Base-by-base conservation (phyloP, 2,329 filamentous ascomycete species). In the Lasiodiplodia sp. region DNA sequence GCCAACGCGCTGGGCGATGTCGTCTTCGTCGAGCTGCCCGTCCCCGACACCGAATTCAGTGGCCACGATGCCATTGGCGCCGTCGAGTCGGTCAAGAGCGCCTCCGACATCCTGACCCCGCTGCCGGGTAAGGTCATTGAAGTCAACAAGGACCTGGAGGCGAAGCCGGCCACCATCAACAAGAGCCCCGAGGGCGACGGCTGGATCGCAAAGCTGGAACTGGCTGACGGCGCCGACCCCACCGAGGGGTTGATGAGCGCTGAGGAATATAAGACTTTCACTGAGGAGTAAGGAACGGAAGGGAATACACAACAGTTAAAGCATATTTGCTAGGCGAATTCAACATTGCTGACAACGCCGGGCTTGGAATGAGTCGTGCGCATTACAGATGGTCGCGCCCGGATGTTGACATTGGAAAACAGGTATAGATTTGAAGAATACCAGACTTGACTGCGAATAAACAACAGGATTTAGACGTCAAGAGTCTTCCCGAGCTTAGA, bases 21-120 rank as follows among this genome's bases (percentile, higher is more conserved):
- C 69, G 95, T 99, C 78, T 99, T 92, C 84, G 94, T 98, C 76
- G 96, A 99, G 86, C 91, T 99, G 37, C 96, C 96, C 68, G 85
- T 90, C 73, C 78, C 86, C 68, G 91, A 89, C 72, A 84, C 90
- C 74, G 87, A 91, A 75, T 87, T 97, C 70, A 82, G 83, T 69
- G 87, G 90, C 68, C 94, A 94, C 76, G 95, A 98, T 78, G 87
- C 91, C 72, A 92, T 98, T 74, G 96, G 96, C 73, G 94, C 95
- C 70, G 95, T 99, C 75, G 96, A 99, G 85, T 97, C 94, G 2
- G 96, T 99, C 81, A 99, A 99, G 87, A 96, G 92, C 71, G 96
- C 96, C n/a, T 95, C 93, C 72, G 96, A 99, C 80, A 97, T 99
- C 85, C 91, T 97, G 83, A 90, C 93, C 16, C 96, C 96, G 21